Percentiles rank a stretch among this genome's conserved stretches.
phyloP scores from a whole-genome alignment of 139 green algal genomes.

The Monoraphidium neglectum region DNA sequence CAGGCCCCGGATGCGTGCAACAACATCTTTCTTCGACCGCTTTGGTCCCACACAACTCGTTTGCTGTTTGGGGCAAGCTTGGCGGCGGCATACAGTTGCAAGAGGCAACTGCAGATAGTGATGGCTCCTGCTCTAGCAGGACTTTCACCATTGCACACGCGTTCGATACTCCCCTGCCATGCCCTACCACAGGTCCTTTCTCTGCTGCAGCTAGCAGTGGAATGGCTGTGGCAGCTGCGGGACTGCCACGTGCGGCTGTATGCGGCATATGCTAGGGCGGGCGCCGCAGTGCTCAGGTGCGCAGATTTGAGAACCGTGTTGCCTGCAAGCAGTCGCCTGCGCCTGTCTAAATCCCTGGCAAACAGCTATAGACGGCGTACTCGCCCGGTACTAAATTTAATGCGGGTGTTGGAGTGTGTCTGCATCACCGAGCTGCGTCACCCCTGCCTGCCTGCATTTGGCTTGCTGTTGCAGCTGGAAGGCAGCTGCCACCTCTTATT shows the following conservation, averaged over 20 bases:
- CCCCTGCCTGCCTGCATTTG: too few relatives aligned
- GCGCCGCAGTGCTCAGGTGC: background rate
- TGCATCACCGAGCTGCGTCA: background rate
- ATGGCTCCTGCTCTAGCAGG: background rate
- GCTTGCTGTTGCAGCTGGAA: conserved; percentile 15
- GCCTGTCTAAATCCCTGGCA: background rate
- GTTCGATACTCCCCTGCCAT: too few relatives aligned
- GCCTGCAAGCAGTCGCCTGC: background rate
- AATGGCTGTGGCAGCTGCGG: conserved; percentile 25
- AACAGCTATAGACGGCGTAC: background rate
- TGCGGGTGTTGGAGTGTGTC: background rate
- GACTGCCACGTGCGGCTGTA: conserved; percentile 17
- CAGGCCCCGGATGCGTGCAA: conserved; percentile 6
- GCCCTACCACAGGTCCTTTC: background rate
- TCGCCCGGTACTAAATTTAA: background rate
- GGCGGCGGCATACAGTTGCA: too few relatives aligned
- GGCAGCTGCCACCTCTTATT: background rate
- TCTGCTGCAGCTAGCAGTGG: conserved; percentile 14
- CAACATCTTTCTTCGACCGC: background rate
- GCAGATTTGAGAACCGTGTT: background rate
- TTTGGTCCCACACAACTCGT: background rate
- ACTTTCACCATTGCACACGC: background rate
- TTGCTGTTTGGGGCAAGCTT: too few relatives aligned
- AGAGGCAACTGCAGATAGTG: too few relatives aligned
- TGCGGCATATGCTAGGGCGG: conserved; percentile 1